These are phyloP conservation scores for Tolypocladium guangdongense DNA, from an alignment of 2,329 filamentous ascomycete genomes.

Conservation along the genomic window DNA sequence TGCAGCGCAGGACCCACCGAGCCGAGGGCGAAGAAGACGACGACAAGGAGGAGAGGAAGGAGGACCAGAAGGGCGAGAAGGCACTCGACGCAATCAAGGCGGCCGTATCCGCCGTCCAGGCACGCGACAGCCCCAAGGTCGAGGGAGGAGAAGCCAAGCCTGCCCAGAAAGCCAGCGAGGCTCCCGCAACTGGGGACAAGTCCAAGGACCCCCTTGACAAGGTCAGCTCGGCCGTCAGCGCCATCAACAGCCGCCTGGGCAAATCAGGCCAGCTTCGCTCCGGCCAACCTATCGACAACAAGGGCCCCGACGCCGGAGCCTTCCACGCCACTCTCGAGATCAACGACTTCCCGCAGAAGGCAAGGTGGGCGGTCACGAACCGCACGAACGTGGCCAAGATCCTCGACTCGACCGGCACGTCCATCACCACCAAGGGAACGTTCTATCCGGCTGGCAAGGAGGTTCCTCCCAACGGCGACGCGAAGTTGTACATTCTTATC, in stretches of 20 bases:
- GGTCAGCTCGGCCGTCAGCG: conserved; percentile 80
- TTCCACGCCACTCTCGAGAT: conserved; percentile 97
- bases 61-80: conserved; percentile 60
- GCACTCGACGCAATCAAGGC: conserved; percentile 55
- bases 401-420: conserved; percentile 84
- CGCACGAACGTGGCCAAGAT: conserved; percentile 98
- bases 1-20: conserved; percentile 82
- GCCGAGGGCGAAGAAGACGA: conserved; percentile 79
- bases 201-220: conserved; percentile 67
- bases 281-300: conserved; percentile 95
- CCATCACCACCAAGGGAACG: conserved; percentile 92
- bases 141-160: conserved; percentile 26
- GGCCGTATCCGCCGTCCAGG: conserved; percentile 45
- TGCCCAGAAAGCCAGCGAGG: conserved; percentile 29
- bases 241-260: conserved; percentile 83
- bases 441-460: conserved; percentile 80
- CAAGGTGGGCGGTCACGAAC: conserved; percentile 96
- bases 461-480: conserved; percentile 60
- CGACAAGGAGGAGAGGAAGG: conserved; percentile 69
- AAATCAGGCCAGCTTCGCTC: conserved; percentile 82
- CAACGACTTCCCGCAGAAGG: conserved; percentile 98
- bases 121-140: conserved; percentile 38
- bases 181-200: conserved; percentile 46
- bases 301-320: conserved; percentile 89
- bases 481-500: conserved; percentile 96